phyloP scores from a whole-genome alignment of 2,329 filamentous ascomycete species.

The Whalleya microplaca region DNA sequence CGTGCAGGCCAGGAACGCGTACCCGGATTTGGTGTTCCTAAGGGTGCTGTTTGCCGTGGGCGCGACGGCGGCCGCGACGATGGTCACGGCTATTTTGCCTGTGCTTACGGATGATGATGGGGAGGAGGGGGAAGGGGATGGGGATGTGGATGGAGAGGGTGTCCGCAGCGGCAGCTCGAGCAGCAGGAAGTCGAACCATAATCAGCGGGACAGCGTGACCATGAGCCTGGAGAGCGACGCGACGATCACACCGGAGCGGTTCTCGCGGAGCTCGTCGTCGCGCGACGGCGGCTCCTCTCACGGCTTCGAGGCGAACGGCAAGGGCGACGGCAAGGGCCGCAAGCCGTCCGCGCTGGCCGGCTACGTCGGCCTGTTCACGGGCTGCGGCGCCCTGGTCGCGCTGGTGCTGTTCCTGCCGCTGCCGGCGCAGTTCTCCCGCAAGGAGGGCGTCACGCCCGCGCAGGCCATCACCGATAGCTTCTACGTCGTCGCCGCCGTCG shows the following conservation, averaged over 20 bases:
- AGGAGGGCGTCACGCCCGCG: slow-evolving; percentile 71
- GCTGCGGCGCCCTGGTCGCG: slow-evolving; percentile 86
- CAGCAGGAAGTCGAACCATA: slow-evolving; percentile 42
- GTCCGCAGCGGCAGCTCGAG: slow-evolving; percentile 21
- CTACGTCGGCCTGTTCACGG: slow-evolving; percentile 89
- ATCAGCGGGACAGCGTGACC: slow-evolving; percentile 60
- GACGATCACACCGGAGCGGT: slow-evolving; percentile 73
- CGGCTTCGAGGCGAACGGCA: slow-evolving; percentile 12
- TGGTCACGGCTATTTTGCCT: slow-evolving; percentile 95
- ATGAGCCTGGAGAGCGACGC: slow-evolving; percentile 73
- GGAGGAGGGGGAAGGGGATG: slow-evolving; percentile 30
- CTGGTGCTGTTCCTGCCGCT: slow-evolving; percentile 83
- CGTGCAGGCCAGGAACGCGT: slow-evolving; percentile 84
- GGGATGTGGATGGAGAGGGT: slow-evolving; percentile 23
- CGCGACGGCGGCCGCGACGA: slow-evolving; percentile 88
- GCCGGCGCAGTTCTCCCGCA: slow-evolving; percentile 75
- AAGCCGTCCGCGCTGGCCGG: slow-evolving; percentile 73
- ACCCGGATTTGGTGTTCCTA: slow-evolving; percentile 84
- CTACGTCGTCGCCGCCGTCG: slow-evolving; percentile 78
- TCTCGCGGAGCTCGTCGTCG: slow-evolving; percentile 44
- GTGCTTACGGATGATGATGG: slow-evolving; percentile 61
- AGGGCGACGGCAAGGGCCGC: slow-evolving; percentile 36
- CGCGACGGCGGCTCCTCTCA: slow-evolving; percentile 20
- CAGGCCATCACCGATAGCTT: slow-evolving; percentile 82
- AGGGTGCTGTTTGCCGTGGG: slow-evolving; percentile 88